Conservation (phyloP, 2,329 filamentous ascomycete species). For the Cercospora brassicicola region DNA sequence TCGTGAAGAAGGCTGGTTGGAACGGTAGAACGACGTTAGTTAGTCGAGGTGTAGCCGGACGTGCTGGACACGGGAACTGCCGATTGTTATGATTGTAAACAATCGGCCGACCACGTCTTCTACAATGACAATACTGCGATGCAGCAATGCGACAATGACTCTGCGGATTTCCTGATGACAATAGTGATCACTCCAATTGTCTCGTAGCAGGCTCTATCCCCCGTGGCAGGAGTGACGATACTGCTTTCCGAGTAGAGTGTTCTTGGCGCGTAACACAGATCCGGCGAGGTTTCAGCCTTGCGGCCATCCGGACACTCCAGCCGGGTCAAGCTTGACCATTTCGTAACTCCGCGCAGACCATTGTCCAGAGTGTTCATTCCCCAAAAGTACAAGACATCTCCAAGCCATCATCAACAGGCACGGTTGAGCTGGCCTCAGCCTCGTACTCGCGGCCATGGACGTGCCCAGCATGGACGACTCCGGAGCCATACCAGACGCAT, state of each 20-base stretch:
- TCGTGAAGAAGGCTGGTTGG: slow-evolving; percentile 9
- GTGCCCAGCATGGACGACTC: slow-evolving; percentile 24
- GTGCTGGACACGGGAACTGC: slow-evolving; percentile 1
- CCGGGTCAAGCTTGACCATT: neutral
- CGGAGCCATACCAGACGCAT: slow-evolving; percentile 23
- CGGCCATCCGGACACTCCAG: neutral
- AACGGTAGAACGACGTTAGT: slow-evolving; percentile 1
- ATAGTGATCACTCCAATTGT: neutral
- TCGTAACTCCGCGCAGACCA: neutral
- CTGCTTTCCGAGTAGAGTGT: neutral
- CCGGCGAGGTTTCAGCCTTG: neutral
- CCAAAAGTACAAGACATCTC: neutral
- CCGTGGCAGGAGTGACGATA: neutral
- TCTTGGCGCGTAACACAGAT: neutral
- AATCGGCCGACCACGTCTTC: neutral
- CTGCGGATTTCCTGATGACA: neutral
- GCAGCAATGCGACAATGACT: neutral
- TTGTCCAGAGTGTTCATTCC: neutral
- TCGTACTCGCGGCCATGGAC: slow-evolving; percentile 16
- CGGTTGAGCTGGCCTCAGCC: neutral
- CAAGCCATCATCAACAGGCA: neutral
- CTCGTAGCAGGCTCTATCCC: neutral
- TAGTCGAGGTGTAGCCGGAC: neutral
- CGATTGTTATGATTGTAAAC: neutral
- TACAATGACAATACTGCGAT: neutral